These are phyloP conservation scores for Penicillium sp. DNA, from an alignment of 2,329 filamentous ascomycete genomes.

Conservation along the genomic window DNA sequence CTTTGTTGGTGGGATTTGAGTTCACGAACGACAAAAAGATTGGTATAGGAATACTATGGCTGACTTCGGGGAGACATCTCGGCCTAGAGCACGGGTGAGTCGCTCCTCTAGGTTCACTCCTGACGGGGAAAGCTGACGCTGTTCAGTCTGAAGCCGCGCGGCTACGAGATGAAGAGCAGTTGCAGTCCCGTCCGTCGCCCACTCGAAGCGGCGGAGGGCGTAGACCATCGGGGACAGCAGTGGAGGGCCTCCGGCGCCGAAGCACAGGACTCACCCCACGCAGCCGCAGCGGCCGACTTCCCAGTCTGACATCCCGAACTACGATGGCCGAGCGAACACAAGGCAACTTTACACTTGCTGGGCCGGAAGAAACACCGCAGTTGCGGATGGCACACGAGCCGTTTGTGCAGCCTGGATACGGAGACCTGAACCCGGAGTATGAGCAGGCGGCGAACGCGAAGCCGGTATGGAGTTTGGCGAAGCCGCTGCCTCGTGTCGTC, in stretches of 20 bases:
- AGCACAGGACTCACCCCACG: constrained; percentile 29
- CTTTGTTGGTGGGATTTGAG: not conserved
- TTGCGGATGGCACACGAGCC: constrained; percentile 44
- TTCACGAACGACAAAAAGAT: not conserved
- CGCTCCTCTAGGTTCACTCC: not conserved
- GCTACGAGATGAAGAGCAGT: constrained; percentile 2
- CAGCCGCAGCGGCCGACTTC: constrained; percentile 22
- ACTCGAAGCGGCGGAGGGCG: not conserved
- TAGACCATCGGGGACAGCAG: not conserved
- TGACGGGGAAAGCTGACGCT: not conserved
- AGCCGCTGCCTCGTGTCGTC: constrained; percentile 59
- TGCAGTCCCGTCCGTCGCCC: not conserved
- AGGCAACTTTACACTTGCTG: constrained; percentile 38
- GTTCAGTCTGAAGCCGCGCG: constrained; percentile 20
- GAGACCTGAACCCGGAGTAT: constrained; percentile 59
- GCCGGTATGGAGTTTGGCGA: constrained; percentile 60
- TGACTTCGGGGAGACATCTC: not conserved
- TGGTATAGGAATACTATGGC: not conserved
- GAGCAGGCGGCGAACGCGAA: constrained; percentile 55
- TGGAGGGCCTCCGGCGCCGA: constrained; percentile 25
- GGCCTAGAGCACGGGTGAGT: not conserved
- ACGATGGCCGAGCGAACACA: constrained; percentile 36
- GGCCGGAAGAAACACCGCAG: constrained; percentile 38
- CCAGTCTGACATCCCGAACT: constrained; percentile 32
- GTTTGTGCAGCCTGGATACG: constrained; percentile 60